phyloP scores from a whole-genome alignment of 106 monocot genomes.

The Apostasia shenzhenica region DNA sequence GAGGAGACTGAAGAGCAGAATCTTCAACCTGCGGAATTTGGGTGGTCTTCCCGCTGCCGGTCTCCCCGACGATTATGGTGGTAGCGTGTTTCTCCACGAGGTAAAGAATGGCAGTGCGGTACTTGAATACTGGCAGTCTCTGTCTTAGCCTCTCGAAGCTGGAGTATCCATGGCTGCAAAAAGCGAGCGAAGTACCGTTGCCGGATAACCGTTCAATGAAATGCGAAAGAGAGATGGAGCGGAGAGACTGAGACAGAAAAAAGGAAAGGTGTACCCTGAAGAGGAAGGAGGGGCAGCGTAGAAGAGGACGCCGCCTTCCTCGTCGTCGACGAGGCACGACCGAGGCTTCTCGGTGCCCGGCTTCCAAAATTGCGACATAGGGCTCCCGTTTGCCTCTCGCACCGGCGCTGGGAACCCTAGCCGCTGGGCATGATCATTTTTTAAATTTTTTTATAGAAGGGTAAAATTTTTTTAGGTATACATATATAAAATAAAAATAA shows the following conservation, averaged over 20 bases:
- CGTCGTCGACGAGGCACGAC: slow-evolving; percentile 69
- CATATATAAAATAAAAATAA: too few species aligned
- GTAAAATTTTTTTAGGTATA: too few species aligned
- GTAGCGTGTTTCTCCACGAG: slow-evolving; percentile 88
- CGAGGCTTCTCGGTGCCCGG: slow-evolving; percentile 66
- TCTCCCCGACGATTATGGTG: slow-evolving; percentile 87
- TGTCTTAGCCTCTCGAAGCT: slow-evolving; percentile 82
- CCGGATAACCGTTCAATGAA: background rate
- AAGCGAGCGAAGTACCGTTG: background rate
- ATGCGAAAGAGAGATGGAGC: background rate
- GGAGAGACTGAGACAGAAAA: background rate
- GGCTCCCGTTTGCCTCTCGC: background rate
- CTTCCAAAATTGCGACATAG: slow-evolving; percentile 82
- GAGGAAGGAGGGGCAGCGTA: slow-evolving; percentile 24
- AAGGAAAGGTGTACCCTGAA: slow-evolving; percentile 18
- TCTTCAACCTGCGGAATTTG: slow-evolving; percentile 85
- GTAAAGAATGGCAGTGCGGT: slow-evolving; percentile 64
- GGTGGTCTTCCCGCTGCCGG: slow-evolving; percentile 95
- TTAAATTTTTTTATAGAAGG: background rate
- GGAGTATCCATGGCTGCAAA: slow-evolving; percentile 39
- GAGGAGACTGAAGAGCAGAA: too few species aligned
- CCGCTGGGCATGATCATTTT: background rate
- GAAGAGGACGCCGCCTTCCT: slow-evolving; percentile 92
- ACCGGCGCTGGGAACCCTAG: too few species aligned
- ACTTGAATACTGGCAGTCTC: slow-evolving; percentile 81